Evolutionary conservation across 352 stramenopile genomes (phyloP), one percentile per base, ranked within the genome.

Genomic region (Phytophthora capsici): DNA sequence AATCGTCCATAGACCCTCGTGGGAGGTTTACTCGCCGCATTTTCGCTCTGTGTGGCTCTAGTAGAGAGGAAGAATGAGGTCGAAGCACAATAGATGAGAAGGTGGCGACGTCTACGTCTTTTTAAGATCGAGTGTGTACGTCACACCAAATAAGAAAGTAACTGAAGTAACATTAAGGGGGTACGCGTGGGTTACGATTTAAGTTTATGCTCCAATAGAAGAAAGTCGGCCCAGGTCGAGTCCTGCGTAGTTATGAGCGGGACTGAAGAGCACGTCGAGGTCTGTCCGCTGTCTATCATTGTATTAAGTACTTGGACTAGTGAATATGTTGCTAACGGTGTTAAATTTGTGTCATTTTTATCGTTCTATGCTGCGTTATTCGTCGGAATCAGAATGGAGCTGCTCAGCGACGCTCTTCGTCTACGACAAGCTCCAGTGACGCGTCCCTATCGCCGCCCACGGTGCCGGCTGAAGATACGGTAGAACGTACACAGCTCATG

Each of bases 1-100:
- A 71, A 19, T 88, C 78, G 49, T 89, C 85, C 23, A 89, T 69
- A n/a, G 66, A 89, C 7, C 80, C 75, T 62, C 74, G 60, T 19
- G 75, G 78, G 9, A 83, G 45, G 22, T 56, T 70, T 19, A 63
- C 57, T 10, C 62, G 56, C 14, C 62, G 55, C 25, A 20, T 48
- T 23, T 63, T 45, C 14, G n/a, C 37, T 7, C 22, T 57, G 20
- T 22, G 3, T 61, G 30, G 40, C 36, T 30, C 26, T 23, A 17
- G 10, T 20, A 3, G 20, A 46, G 48, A 49, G 40, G 62, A 66
- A 4, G n/a, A 3, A 23, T 1, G 6, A 7, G 19, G 20, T n/a
- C 34, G 6, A 32, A 8, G 6, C 8, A 2, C 12, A 9, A 6
- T 9, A 9, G 26, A 6, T 10, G 9, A 10, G 26, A 4, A 32